A percentile compares a stretch with the other conserved stretches of the same genome.
These are phyloP conservation scores for Malus domestica DNA, from an alignment of 306 rosid genomes.

Conservation along the genomic window DNA sequence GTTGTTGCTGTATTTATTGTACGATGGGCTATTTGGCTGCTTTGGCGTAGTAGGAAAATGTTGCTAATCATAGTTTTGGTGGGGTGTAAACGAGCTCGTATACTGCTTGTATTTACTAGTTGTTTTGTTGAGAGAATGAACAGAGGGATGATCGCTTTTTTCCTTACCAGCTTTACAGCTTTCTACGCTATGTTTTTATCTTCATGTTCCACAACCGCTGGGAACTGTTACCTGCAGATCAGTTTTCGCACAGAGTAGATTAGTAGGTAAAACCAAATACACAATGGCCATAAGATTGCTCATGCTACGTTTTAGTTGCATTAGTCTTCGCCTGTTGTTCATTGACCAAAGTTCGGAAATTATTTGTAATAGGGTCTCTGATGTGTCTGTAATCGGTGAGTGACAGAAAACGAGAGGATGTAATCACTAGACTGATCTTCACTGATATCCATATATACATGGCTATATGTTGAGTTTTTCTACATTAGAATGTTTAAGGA, in stretches of 20 bases:
- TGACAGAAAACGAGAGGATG: not conserved
- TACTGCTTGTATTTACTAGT: not conserved
- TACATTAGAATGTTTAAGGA: not conserved
- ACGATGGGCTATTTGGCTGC: not conserved
- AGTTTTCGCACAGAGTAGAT: not conserved
- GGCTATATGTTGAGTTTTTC: not conserved
- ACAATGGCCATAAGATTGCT: too few species aligned
- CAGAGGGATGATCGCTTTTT: not conserved
- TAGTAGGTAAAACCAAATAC: too few species aligned
- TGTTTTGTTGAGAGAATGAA: not conserved
- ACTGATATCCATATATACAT: not conserved
- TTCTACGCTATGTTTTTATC: too few species aligned
- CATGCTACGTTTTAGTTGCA: too few species aligned
- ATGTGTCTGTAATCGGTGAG: not conserved
- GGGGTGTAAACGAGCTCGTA: not conserved
- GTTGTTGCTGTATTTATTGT: not conserved
- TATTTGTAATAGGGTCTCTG: not conserved
- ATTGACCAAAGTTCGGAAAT: not conserved
- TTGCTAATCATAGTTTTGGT: not conserved
- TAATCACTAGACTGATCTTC: not conserved
- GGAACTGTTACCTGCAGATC: not conserved
- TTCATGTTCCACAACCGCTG: too few species aligned
- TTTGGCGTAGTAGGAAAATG: not conserved
- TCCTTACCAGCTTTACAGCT: not conserved
- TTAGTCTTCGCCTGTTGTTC: not conserved